Percentiles rank a stretch among this genome's conserved stretches.
Conservation (phyloP, 2,329 filamentous ascomycete genomes). For the Huntiella omanensis region DNA sequence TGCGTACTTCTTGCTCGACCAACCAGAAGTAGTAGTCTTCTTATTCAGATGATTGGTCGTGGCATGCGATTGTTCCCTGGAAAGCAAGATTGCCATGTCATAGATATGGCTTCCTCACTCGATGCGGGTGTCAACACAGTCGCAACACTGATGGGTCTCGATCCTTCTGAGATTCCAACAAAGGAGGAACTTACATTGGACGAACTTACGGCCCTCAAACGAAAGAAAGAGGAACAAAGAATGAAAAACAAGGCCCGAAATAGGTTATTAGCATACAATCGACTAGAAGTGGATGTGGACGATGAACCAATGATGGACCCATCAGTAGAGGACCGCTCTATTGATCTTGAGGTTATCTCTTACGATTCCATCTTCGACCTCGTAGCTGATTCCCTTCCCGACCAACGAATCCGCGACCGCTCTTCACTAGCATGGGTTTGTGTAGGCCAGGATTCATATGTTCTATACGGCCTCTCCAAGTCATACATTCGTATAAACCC, state of each 20-base stretch:
- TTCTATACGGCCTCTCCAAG: conserved; percentile 47
- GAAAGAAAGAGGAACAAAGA: conserved; percentile 20
- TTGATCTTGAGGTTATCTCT: conserved; percentile 58
- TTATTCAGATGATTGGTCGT: conserved; percentile 94
- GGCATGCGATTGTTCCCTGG: conserved; percentile 67
- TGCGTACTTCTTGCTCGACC: conserved; percentile 77
- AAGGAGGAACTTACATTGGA: conserved; percentile 34
- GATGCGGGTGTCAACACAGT: conserved; percentile 73
- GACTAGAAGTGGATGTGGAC: not conserved
- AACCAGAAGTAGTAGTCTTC: conserved; percentile 77
- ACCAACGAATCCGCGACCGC: conserved; percentile 57
- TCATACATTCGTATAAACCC: conserved; percentile 37
- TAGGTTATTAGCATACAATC: conserved; percentile 2
- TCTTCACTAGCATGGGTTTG: conserved; percentile 72
- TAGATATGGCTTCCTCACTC: conserved; percentile 84
- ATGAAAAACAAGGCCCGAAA: conserved; percentile 1
- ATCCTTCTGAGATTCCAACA: conserved; percentile 59
- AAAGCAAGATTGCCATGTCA: conserved; percentile 81
- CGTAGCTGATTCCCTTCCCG: conserved; percentile 60
- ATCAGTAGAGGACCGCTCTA: not conserved
- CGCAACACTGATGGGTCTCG: conserved; percentile 80
- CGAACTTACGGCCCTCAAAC: conserved; percentile 23
- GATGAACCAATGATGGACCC: not conserved
- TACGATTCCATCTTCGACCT: conserved; percentile 88
- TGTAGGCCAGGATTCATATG: conserved; percentile 47